Evolutionary conservation across 2,329 filamentous ascomycete species (phyloP).

Genomic region (Teratosphaeria pseudoeucalypti): DNA sequence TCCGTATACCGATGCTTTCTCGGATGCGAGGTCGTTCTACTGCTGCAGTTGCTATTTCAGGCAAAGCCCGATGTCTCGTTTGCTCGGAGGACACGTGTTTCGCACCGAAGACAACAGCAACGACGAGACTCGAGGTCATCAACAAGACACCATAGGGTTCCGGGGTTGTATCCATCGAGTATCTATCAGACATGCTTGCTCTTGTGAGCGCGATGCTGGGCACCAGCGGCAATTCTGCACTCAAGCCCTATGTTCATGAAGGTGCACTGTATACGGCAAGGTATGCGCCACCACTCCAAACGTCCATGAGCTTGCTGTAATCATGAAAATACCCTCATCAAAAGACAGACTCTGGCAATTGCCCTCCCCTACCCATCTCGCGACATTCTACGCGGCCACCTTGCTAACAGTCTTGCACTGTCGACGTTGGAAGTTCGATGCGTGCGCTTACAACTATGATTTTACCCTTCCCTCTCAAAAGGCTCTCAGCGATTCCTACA

Average conservation of each 20-base stretch:
- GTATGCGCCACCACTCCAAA: background rate
- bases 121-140: background rate
- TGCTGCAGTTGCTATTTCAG: background rate
- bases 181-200: too few relatives aligned
- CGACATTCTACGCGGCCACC: background rate
- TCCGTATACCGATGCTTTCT: background rate
- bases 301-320: background rate
- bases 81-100: too few relatives aligned
- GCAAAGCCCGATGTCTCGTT: background rate
- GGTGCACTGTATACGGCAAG: too few relatives aligned
- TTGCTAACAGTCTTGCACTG: background rate
- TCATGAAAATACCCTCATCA: background rate
- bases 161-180: background rate
- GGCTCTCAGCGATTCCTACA: constrained; percentile 38
- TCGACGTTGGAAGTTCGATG: background rate
- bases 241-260: too few relatives aligned
- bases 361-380: background rate
- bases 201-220: too few relatives aligned
- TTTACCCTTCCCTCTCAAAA: background rate
- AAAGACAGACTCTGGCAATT: background rate
- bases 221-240: too few relatives aligned
- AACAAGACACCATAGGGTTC: background rate
- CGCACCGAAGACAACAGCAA: background rate
- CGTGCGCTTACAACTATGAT: background rate
- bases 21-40: background rate